Base-by-base conservation (phyloP, 257 asterid species). In the Orobanche coerulescens region DNA sequence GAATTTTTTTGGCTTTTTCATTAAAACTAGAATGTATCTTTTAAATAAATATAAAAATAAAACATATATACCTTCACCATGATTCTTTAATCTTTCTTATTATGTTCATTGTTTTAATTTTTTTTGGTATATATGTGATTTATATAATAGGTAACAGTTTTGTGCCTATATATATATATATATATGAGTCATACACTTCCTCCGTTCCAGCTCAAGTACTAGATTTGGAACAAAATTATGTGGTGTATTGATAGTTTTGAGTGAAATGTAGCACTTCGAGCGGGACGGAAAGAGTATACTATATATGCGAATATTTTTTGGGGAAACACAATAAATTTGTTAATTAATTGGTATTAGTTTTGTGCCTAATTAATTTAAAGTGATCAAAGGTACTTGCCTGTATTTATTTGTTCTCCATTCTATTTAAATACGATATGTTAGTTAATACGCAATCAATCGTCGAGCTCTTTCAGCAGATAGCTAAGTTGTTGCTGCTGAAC, bases 401-500 rank as follows among this genome's bases (percentile, higher is more conserved):
- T 58, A 20, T 16, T 1, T 9, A n/a, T 66, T 39, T 49, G 37
- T 40, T 30, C 50, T 37, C 36, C 30, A 7, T 42, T 12, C 12
- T 15, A 24, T 56, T 16, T n/a, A n/a, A n/a, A n/a, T n/a, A n/a
- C n/a, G n/a, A n/a, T n/a, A n/a, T n/a, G n/a, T n/a, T n/a, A n/a
- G n/a, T n/a, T n/a, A n/a, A n/a, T n/a, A n/a, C n/a, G n/a, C 12
- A 9, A 20, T 58, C 8, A 20, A 15, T 6, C n/a, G 40, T 64
- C 42, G 42, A 53, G 13, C 33, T 3, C 23, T 33, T 55, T 36
- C 56, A 66, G 19, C 44, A 7, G 6, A 16, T 0, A 18, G 36
- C 9, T 31, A 36, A 7, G 22, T 19, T 46, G 11, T 48, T 31
- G 2, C 28, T 73, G 34, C 63, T 62, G 52, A 68, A 58, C 42